A percentile compares a stretch with the other conserved stretches of the same genome.
These are phyloP conservation scores for Echinochloa phyllopogon DNA, from an alignment of 176 grass and related monocot genomes.

Conservation along the genomic window DNA sequence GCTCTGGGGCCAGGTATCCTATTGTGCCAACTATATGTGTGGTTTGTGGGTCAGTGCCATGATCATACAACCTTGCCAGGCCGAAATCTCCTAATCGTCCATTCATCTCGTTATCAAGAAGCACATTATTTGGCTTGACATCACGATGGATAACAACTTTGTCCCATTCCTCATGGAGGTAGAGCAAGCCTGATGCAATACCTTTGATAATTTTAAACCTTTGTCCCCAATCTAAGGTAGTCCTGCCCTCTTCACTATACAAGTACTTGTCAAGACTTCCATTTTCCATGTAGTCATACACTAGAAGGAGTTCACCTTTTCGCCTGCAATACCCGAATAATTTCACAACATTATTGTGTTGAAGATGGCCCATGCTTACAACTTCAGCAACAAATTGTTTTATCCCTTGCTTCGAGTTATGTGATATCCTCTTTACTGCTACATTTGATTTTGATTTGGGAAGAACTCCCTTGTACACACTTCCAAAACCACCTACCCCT, in stretches of 20 bases:
- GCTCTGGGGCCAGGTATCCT: constrained; percentile 16
- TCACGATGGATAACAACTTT: constrained; percentile 5
- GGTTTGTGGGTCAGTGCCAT: constrained; percentile 22
- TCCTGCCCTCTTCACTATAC: background rate
- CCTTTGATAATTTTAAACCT: constrained; percentile 31
- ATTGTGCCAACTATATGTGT: constrained; percentile 22
- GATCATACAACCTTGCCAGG: background rate
- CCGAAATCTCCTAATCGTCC: constrained; percentile 4
- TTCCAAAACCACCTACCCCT: constrained; percentile 37
- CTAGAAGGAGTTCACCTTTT: constrained; percentile 30
- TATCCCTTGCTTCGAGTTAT: constrained; percentile 30
- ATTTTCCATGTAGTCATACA: constrained; percentile 46
- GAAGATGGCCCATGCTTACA: constrained; percentile 22
- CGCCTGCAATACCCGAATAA: constrained; percentile 34
- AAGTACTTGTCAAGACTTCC: constrained; percentile 39
- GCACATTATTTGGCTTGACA: constrained; percentile 12
- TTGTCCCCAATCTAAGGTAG: background rate
- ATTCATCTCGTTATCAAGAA: constrained; percentile 9
- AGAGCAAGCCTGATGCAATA: constrained; percentile 19
- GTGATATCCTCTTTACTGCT: constrained; percentile 26
- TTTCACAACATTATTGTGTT: constrained; percentile 31
- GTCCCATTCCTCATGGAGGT: constrained; percentile 40
- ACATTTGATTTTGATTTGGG: constrained; percentile 9
- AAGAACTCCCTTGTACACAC: too few species aligned
- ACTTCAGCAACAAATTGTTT: constrained; percentile 34